Conservation (phyloP, 768 basidiomycete genomes). For the Mycena epipterygia region DNA sequence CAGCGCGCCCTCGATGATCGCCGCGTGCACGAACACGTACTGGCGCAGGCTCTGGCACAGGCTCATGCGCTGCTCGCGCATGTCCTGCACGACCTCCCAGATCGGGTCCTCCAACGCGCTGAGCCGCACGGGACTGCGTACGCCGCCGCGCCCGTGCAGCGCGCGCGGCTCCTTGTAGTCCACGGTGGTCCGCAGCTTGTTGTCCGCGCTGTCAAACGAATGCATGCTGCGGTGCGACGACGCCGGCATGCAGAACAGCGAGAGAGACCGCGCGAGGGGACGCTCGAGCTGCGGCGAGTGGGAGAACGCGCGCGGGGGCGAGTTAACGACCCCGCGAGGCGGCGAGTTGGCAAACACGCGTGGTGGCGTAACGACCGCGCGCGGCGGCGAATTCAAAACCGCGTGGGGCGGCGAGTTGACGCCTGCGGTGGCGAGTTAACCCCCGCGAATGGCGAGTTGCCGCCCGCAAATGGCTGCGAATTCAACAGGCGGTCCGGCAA, state of each 20-base stretch:
- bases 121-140: constrained; percentile 70
- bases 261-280: constrained; percentile 32
- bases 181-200: too few species aligned
- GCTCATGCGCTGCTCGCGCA: constrained; percentile 97
- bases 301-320: too few species aligned
- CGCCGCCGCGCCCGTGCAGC: constrained; percentile 58
- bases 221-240: not conserved
- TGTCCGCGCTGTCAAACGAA: constrained; percentile 10
- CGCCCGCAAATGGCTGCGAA: too few species aligned
- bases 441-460: too few species aligned
- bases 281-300: too few species aligned
- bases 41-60: constrained; percentile 94
- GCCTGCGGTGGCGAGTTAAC: too few species aligned
- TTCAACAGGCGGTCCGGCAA: constrained; percentile 21
- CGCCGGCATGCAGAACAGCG: constrained; percentile 23
- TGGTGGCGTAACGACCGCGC: too few species aligned
- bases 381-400: too few species aligned
- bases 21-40: constrained; percentile 94
- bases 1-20: constrained; percentile 85
- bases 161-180: constrained; percentile 76
- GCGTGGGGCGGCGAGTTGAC: too few species aligned
- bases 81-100: constrained; percentile 87
- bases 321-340: too few species aligned
- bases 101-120: constrained; percentile 83
- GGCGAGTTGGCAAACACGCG: too few species aligned